Base-by-base conservation (phyloP, 2,329 filamentous ascomycete species). In the Penicillium sp. region DNA sequence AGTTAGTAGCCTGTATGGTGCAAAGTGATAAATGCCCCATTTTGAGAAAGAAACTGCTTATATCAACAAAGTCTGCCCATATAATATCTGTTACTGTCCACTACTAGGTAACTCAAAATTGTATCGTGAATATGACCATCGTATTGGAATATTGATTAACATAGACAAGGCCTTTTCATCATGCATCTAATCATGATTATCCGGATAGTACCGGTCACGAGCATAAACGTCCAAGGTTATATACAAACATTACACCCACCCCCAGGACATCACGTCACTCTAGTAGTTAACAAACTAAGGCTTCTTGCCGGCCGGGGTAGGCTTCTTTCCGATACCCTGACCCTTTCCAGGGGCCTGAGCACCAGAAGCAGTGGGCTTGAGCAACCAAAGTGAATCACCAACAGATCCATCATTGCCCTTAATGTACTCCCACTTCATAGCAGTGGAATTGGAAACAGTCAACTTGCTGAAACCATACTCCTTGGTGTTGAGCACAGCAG, bases 391-490 rank as follows among this genome's bases (percentile, higher is more conserved):
- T 23, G 70, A 64, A 62, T 81, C 78, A 5, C 75, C 73, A 48
- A 75, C 64, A 13, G 58, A 62, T 0, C 71, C 72, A 47, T 73
- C 72, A 51, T 72, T 74, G 27, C 81, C 80, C 8, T 72, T 71
- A 54, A 83, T 72, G 54, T 79, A 82, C 53, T 79, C 68, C 75
- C 77, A 82, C n/a, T 73, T 75, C 3, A 78, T 60, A 1, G 73
- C 71, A 3, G 68, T 77, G 4, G 73, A 69, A 51, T 77, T 78
- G 39, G 76, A 66, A 25, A 81, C 69, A 3, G 73, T 77, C 50
- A 82, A 58, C 67, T 78, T 81, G 68, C 73, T 80, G 63, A 82
- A 81, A 7, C 81, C 80, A 56, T 78, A 83, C 61, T 82, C 71
- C 42, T 69, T 64, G 54, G 72, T 72, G 65, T 83, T 78, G 25